Evolutionary conservation across 2,329 filamentous ascomycete genomes (phyloP), one percentile per base, ranked within the genome.

Genomic region (Aspergillus oerlinghausenensis): DNA sequence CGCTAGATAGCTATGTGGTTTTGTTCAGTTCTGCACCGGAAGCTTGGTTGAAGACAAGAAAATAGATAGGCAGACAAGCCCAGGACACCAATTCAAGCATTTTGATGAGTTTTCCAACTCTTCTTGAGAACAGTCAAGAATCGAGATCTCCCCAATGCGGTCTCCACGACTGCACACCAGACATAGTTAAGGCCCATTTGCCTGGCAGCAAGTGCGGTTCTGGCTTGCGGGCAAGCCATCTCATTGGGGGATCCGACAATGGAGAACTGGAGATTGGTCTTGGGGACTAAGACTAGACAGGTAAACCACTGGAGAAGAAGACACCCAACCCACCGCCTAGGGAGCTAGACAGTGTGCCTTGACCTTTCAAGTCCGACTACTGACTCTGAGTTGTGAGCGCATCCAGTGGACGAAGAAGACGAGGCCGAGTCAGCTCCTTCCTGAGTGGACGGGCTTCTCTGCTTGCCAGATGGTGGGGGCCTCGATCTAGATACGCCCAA

Each of bases 281-380:
- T 17, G 14, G 32, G 38, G 50, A 57, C 65, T 67, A 67, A 51
- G 53, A 66, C 64, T 32, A 62, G 60, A 62, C 55, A 54, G 64
- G 66, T 38, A 56, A 66, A 57, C 51, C 54, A 50, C 32, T 50
- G 49, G 60, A 61, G 58, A 60, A 25, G 21, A 7, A 14, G 32
- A 42, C 19, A 38, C 32, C 32, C 5, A 17, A 14, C 21, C 19
- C 10, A 14, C 10, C 10, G 28, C 28, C 28, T 29, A 11, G 28
- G 28, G 28, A 29, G 28, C 10, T 29, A 29, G 28, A 11, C 28
- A 4, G 28, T 29, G 32, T 6, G 32, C 32, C 32, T 35, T 17
- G 32, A 6, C 32, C 32, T 35, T 35, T 4, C 32, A 35, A 35
- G 29, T 35, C 11, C 4, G 29, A 35, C 32, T 35, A 11, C 45